Evolutionary conservation across 2,329 filamentous ascomycete species (phyloP).

Genomic region (Lithohypha guttulata): DNA sequence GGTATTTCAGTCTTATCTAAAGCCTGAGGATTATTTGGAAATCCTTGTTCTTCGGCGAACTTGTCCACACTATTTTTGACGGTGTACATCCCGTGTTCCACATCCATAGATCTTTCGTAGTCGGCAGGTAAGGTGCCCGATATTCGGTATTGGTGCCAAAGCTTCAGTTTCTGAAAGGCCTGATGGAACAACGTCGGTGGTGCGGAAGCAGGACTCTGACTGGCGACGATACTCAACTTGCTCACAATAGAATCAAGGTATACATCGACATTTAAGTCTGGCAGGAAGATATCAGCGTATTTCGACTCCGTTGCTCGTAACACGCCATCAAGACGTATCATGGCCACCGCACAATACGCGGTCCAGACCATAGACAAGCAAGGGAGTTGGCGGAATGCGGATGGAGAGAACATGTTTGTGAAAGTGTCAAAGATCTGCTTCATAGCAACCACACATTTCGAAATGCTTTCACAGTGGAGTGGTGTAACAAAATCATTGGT

Average conservation of each 20-base stretch:
- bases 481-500: constrained; percentile 32
- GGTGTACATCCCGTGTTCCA: constrained; percentile 5
- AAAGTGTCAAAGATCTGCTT: constrained; percentile 2
- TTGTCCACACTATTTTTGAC: constrained; percentile 8
- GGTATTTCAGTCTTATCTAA: not conserved
- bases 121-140: constrained; percentile 12
- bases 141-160: constrained; percentile 51
- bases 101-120: constrained; percentile 8
- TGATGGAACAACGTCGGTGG: constrained; percentile 51
- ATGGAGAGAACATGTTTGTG: not conserved
- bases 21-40: not conserved
- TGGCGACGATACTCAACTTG: constrained; percentile 54
- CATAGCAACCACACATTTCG: constrained; percentile 50
- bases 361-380: constrained; percentile 62
- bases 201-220: constrained; percentile 53
- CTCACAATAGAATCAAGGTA: constrained; percentile 61
- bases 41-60: not conserved
- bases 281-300: constrained; percentile 56
- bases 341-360: constrained; percentile 58
- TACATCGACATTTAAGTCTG: constrained; percentile 52
- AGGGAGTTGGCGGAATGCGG: constrained; percentile 47
- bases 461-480: constrained; percentile 55
- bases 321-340: constrained; percentile 63
- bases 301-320: constrained; percentile 52
- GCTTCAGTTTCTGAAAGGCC: constrained; percentile 57